A percentile compares a stretch with the other conserved stretches of the same genome.
These are phyloP conservation scores for Candida corydali DNA, from an alignment of 805 yeast species.

Conservation along the genomic window DNA sequence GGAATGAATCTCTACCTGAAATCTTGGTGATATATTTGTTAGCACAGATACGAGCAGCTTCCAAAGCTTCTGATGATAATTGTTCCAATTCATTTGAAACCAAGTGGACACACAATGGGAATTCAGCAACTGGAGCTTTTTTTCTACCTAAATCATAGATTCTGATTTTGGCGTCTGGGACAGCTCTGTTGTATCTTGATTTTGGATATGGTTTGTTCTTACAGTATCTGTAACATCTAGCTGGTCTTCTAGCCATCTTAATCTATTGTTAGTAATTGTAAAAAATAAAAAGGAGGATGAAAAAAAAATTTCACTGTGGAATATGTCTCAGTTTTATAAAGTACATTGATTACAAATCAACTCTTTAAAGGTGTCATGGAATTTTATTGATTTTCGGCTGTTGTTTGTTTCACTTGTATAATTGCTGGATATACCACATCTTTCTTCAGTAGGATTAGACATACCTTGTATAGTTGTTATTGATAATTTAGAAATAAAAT, in stretches of 20 bases:
- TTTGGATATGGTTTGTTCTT: conserved; percentile 99
- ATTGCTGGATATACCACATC: neutral
- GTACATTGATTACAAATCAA: neutral
- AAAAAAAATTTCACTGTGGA: conserved; percentile 1
- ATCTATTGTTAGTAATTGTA: conserved; percentile 17
- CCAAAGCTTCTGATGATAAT: conserved; percentile 98
- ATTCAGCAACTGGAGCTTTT: conserved; percentile 99
- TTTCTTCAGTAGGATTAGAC: neutral
- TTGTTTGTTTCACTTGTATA: neutral
- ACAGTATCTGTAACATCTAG: conserved; percentile 99
- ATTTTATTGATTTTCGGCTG: neutral
- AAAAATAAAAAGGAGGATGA: neutral
- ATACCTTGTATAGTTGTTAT: conserved; percentile 1
- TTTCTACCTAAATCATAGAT: conserved; percentile 99
- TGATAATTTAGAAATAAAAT: conserved; percentile 1
- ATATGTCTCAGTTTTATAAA: neutral
- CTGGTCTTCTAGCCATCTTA: conserved; percentile 99
- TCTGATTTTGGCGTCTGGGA: conserved; percentile 99
- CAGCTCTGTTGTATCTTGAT: conserved; percentile 99
- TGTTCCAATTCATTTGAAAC: conserved; percentile 99
- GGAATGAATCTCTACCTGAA: conserved; percentile 99
- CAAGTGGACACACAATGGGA: conserved; percentile 98
- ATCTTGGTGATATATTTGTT: conserved; percentile 98
- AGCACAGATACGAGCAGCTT: conserved; percentile 99
- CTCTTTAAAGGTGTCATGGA: neutral